phyloP scores from a whole-genome alignment of 2,329 filamentous ascomycete species.

The Clarireedia paspali region DNA sequence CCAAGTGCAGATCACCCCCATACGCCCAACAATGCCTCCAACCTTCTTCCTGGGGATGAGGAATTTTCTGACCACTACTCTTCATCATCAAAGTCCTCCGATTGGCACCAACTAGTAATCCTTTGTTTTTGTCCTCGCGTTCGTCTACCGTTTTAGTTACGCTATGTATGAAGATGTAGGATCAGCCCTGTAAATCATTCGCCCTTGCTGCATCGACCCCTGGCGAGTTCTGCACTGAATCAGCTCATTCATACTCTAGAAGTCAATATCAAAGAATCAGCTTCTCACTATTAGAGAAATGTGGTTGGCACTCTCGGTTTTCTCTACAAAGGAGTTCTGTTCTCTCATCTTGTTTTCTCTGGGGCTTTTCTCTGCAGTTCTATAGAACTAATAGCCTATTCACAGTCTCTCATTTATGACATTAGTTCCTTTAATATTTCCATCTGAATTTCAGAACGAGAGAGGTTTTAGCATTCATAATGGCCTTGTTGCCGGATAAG shows the following conservation, averaged over 20 bases:
- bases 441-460: neutral
- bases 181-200: neutral
- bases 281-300: neutral
- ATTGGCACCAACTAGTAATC: too few relatives aligned
- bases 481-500: neutral
- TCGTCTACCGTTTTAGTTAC: conserved; percentile 1
- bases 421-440: neutral
- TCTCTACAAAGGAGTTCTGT: too few relatives aligned
- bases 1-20: too few relatives aligned
- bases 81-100: too few relatives aligned
- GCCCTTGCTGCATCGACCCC: conserved; percentile 1
- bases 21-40: too few relatives aligned
- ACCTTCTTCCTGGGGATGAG: too few relatives aligned
- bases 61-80: too few relatives aligned
- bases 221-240: neutral
- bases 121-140: neutral
- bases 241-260: neutral
- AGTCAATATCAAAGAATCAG: neutral
- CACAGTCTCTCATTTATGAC: neutral
- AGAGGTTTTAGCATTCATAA: neutral
- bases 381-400: too few relatives aligned
- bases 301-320: too few relatives aligned
- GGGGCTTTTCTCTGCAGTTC: too few relatives aligned
- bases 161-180: neutral
- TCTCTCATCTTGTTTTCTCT: too few relatives aligned